Base-by-base conservation (phyloP, 1,284 basidiomycete species). In the Mycena citricolor region DNA sequence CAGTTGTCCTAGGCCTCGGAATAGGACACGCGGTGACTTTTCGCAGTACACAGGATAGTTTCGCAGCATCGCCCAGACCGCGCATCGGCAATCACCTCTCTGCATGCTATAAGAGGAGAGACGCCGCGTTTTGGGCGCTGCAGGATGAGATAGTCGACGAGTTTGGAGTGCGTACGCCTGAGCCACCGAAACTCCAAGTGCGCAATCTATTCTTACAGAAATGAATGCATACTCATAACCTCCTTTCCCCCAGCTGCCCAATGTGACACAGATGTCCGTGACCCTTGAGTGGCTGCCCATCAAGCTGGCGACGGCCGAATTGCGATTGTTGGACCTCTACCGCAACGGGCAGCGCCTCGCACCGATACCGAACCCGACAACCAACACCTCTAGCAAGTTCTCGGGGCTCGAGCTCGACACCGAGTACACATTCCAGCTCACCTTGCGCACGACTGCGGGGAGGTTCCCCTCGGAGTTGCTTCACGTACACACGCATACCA, bases 181-280 rank as follows among this genome's bases (percentile, higher is more conserved):
- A 81, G 44, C 62, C 79, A 13, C 93, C 94, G 2, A 66, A 81
- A 49, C 70, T 90, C 19, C 68, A 79, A 64, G 87, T 90, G 54
- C 42, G 74, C 61, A 24, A 22, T 2, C 22, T 23, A 11, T 44
- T 16, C 32, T 24, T 47, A n/a, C 28, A 12, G 31, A 22, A 31
- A 19, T 16, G 3, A 37, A 31, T 31, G 17, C 4, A 7, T 11
- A n/a, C 28, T 13, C 11, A 22, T 6, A 16, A 17, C n/a, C 13
- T 40, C 17, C 44, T 47, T 13, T 12, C 13, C 10, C 30, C 10
- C 39, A 89, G 79, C 74, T 97, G 14, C 79, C 91, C 32, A 94
- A 94, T 57, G 81, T 91, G 31, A 97, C 93, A 2, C 94, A 97
- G 73, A 97, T 94, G 2, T 93, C 87, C 5, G 90, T 93, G 2